Conservation (phyloP, 148 eudicot species). For the Chenopodium berlandieri region DNA sequence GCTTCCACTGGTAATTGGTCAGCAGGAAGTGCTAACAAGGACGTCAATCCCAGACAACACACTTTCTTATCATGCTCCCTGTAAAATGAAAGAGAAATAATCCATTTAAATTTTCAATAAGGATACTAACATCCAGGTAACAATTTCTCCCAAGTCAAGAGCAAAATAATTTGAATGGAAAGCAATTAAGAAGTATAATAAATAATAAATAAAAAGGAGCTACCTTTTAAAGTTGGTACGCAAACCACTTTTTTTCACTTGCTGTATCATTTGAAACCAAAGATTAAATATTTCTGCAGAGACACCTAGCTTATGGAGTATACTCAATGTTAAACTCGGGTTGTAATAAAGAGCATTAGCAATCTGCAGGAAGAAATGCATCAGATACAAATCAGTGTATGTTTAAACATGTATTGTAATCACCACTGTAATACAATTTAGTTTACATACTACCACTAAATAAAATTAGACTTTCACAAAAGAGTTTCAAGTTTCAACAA, state of each 20-base stretch:
- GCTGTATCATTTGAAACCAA: constrained; percentile 98
- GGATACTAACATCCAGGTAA: background rate
- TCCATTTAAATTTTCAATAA: background rate
- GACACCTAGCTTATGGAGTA: constrained; percentile 85
- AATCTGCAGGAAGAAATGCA: constrained; percentile 45
- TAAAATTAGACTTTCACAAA: background rate
- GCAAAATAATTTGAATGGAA: background rate
- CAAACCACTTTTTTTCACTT: constrained; percentile 74
- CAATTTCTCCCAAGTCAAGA: background rate
- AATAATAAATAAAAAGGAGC: background rate
- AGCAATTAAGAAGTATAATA: background rate
- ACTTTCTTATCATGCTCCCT: constrained; percentile 97
- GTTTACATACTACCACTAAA: background rate
- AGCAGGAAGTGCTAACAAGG: constrained; percentile 75
- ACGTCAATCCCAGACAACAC: constrained; percentile 94
- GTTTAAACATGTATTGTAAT: background rate
- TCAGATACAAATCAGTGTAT: background rate
- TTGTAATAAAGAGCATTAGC: constrained; percentile 94
- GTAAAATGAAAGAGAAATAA: constrained; percentile 21
- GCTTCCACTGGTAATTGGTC: constrained; percentile 90
- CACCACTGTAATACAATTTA: background rate
- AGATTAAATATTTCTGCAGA: constrained; percentile 75
- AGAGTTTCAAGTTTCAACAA: background rate
- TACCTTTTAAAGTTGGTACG: constrained; percentile 84
- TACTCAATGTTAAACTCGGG: constrained; percentile 64